Base-by-base conservation (phyloP, 192 early-diverging fungal genomes). In the Coemansia aciculifera region DNA sequence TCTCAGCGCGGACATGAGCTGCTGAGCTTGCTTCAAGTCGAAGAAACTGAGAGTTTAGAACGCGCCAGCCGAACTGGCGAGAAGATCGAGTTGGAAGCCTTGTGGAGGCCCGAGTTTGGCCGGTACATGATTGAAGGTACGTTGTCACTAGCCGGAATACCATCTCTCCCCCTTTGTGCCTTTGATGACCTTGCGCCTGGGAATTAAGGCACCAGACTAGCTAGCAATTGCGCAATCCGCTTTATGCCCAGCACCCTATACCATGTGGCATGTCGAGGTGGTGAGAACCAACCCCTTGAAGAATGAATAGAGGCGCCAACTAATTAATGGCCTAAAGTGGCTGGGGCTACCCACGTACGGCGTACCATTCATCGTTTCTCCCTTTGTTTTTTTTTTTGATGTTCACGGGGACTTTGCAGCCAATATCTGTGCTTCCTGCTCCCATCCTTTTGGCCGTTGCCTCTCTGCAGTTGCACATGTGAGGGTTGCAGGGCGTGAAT, bases 71-170 rank as follows among this genome's bases (percentile, higher is more conserved):
- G 57, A 29, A 67, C 81, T 15, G 70, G 73, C 57, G 77, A 71
- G 19, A 79, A 79, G 81, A 71, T 64, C 10, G 73, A 74, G 8
- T 75, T 88, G 60, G 86, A 91, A 74, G 88, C 91, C 13, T 89
- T 93, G 27, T 99, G 96, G 96, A 87, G 92, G 69, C 95, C 95
- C 37, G 97, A 99, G 75, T 99, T 95, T 78, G 97, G 93, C 17
- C 86, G 94, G 31, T 99, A 91, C 84, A 99, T 99, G 97, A 81
- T 97, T 68, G 97, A 98, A 84, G 88, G 86, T 84, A 82, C 56
- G 71, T 62, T 5, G n/a, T 31, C 12, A 37, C 19, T 57, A 19
- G 27, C 38, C 44, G 3, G 1, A 15, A 11, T 34, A 12, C 29
- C 48, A 4, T 31, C 27, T 61, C 32, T 63, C 11, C 4, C 32